A percentile compares a stretch with the other conserved stretches of the same genome.
Conservation (phyloP, 768 basidiomycete genomes). For the Hericium coralloides region DNA sequence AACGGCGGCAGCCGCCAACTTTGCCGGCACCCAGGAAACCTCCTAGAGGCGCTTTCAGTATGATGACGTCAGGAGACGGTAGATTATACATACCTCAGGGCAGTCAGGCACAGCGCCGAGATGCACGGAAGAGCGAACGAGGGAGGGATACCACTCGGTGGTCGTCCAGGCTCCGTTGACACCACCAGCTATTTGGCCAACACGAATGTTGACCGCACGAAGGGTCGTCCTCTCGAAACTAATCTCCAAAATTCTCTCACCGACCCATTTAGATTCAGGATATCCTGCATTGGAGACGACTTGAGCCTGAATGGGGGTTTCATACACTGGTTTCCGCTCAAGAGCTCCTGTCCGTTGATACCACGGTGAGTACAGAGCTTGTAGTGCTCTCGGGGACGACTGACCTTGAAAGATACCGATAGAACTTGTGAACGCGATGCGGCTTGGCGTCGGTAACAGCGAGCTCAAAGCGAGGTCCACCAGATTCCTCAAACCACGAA, state of each 20-base stretch:
- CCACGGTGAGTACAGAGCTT: neutral
- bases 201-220: neutral
- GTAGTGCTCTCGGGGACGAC: neutral
- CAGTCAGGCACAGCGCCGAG: neutral
- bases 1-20: constrained; percentile 17
- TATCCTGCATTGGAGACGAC: constrained; percentile 6
- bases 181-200: neutral
- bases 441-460: neutral
- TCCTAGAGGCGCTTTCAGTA: neutral
- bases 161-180: neutral
- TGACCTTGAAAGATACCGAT: neutral
- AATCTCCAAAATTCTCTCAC: constrained; percentile 5
- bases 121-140: neutral
- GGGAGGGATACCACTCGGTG: neutral
- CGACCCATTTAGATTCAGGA: constrained; percentile 18
- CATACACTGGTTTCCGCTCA: neutral
- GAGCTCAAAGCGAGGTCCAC: constrained; percentile 9
- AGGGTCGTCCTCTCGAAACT: neutral
- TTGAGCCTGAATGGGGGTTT: neutral
- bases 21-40: constrained; percentile 18
- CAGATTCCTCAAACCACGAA: constrained; percentile 7
- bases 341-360: neutral
- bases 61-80: neutral
- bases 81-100: neutral
- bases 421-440: constrained; percentile 1